phyloP scores from a whole-genome alignment of 2,329 filamentous ascomycete genomes.

The Sporothrix mexicana region DNA sequence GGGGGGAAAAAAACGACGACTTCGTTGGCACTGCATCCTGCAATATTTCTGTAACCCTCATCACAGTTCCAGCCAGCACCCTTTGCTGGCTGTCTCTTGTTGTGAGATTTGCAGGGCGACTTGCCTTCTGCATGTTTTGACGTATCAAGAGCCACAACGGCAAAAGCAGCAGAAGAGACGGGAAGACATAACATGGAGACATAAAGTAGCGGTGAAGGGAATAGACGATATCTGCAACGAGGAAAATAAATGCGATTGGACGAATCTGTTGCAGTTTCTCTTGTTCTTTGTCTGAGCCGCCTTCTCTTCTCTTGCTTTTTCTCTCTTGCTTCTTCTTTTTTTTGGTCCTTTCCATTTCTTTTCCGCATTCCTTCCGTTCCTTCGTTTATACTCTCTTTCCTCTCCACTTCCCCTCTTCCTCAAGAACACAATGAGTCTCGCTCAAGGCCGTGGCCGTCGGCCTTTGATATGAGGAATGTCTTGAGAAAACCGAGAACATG shows the following conservation, averaged over 20 bases:
- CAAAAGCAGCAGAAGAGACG: neutral
- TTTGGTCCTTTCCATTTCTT: neutral
- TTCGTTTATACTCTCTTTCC: neutral
- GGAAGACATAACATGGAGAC: neutral
- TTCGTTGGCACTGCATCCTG: conserved; percentile 25
- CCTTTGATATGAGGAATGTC: neutral
- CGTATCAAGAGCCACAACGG: conserved; percentile 1
- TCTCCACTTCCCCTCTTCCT: neutral
- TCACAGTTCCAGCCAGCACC: conserved; percentile 10
- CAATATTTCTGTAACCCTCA: conserved; percentile 23
- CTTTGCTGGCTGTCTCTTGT: neutral
- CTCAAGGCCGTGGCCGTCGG: conserved; percentile 25
- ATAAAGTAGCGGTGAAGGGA: conserved; percentile 12
- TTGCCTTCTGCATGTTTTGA: neutral
- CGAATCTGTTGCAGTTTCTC: neutral
- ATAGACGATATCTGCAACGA: neutral
- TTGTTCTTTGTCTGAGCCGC: neutral
- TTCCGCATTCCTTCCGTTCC: neutral
- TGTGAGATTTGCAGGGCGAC: conserved; percentile 15
- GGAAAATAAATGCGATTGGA: conserved; percentile 14
- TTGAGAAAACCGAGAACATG: neutral
- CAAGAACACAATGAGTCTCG: conserved; percentile 20
- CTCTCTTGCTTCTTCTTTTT: neutral
- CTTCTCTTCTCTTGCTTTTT: neutral
- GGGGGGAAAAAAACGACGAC: neutral